Base-by-base conservation (phyloP, 495 filamentous ascomycete species). In the Podospora didyma region DNA sequence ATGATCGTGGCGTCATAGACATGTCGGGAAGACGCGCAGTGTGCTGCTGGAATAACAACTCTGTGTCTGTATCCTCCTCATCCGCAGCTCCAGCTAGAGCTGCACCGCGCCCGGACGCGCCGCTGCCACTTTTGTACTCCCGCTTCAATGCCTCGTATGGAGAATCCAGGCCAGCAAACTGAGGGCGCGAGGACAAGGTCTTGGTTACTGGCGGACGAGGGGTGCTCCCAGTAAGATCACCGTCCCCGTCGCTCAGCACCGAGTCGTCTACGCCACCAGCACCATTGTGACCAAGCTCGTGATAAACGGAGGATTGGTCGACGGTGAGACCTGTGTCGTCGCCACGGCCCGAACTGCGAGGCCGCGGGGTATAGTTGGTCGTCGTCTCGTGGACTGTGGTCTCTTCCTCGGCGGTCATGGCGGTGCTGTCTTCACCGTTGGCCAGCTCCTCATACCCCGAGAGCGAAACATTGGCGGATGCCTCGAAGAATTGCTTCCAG, bases 401-500 rank as follows among this genome's bases (percentile, higher is more conserved):
- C 49, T 72, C 70, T 21, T 65, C 69, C 20, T 65, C 69, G 42
- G 57, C 56, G 14, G 67, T 72, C 48, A 58, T 74, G 45, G 73
- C 73, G 12, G 73, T 81, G 47, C 76, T 78, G 3, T 83, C 76
- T 11, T 72, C 68, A 24, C 82, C 83, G 28, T 73, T 73, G 20
- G 82, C 83, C 48, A 81, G 71, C 64, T 96, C 94, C 71, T 96
- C 92, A 69, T 97, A 96, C 49, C 92, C 91, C 11, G 92, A 95
- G n/a, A 98, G 82, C 2, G 91, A 94, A 22, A 97, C 93, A 63
- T 98, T 98, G 69, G 94, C 94, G 45, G 89, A 94, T 53, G 93
- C 90, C 75, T 98, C 94, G 74, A 98, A 98, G 82, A 98, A 97
- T 77, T 96, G 90, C 73, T 97, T 97, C 94, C 94, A 98, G 74